These are phyloP conservation scores for Apiotrichum montevideense DNA, from an alignment of 1,284 basidiomycete genomes.

Conservation along the genomic window DNA sequence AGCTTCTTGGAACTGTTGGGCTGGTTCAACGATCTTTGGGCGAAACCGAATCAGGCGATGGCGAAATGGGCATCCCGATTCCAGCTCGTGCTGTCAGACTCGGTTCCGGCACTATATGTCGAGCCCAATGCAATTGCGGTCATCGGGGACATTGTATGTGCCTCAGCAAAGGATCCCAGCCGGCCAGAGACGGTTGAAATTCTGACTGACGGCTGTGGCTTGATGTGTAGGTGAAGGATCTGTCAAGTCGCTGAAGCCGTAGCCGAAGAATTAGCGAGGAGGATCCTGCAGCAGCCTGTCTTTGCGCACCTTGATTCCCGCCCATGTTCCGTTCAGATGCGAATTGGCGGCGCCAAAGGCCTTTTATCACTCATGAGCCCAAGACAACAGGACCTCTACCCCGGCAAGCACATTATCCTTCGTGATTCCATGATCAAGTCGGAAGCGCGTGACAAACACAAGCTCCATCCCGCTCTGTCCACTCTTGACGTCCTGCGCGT, in stretches of 20 bases:
- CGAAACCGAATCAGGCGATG: slow-evolving; percentile 34
- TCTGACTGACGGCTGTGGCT: slow-evolving; percentile 38
- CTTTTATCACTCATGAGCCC: slow-evolving; percentile 32
- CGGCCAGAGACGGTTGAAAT: slow-evolving; percentile 1
- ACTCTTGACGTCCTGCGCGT: slow-evolving; percentile 28
- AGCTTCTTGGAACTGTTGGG: slow-evolving; percentile 19
- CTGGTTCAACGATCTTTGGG: slow-evolving; percentile 28
- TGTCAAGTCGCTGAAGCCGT: too few species aligned
- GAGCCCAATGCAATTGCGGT: slow-evolving; percentile 9
- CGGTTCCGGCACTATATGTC: slow-evolving; percentile 22
- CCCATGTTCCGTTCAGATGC: slow-evolving; percentile 31
- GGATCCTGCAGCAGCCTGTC: too few species aligned
- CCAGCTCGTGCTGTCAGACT: slow-evolving; percentile 34
- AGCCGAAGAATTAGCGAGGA: too few species aligned
- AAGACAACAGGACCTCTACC: slow-evolving; percentile 15
- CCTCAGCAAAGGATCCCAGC: slow-evolving; percentile 16
- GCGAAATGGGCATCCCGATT: slow-evolving; percentile 40
- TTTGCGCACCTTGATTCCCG: slow-evolving; percentile 11
- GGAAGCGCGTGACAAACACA: slow-evolving; percentile 6
- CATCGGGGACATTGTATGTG: slow-evolving; percentile 26
- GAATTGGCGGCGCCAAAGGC: slow-evolving; percentile 36
- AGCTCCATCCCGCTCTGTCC: slow-evolving; percentile 23
- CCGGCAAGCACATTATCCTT: slow-evolving; percentile 28
- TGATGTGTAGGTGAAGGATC: slow-evolving; percentile 24
- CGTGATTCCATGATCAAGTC: slow-evolving; percentile 39